These are phyloP conservation scores for Mucor circinelloides DNA, from an alignment of 371 early-diverging fungal species.

Conservation along the genomic window DNA sequence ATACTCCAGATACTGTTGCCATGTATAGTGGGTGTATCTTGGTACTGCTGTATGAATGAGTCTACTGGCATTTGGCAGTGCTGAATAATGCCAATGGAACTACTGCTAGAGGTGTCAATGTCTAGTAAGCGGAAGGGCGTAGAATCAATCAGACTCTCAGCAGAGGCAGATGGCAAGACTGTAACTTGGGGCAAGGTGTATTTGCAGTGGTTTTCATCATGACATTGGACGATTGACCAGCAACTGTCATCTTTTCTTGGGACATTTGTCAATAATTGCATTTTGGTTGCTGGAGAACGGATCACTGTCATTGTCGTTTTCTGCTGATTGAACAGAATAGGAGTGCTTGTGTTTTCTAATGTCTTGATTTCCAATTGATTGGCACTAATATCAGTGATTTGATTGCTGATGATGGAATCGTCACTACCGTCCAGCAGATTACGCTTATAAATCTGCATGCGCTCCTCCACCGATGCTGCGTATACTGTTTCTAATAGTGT, in stretches of 20 bases:
- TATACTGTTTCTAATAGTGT: slow-evolving; percentile 62
- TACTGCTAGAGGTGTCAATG: slow-evolving; percentile 27
- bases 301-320: neutral
- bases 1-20: slow-evolving; percentile 4
- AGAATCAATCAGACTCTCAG: neutral
- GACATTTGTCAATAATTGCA: slow-evolving; percentile 13
- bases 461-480: slow-evolving; percentile 23
- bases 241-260: slow-evolving; percentile 1
- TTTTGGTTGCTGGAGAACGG: neutral
- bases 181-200: neutral
- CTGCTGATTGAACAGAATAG: neutral
- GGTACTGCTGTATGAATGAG: neutral
- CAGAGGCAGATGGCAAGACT: slow-evolving; percentile 12
- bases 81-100: slow-evolving; percentile 39
- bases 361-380: neutral
- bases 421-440: slow-evolving; percentile 8
- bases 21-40: neutral
- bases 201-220: neutral
- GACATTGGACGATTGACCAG: slow-evolving; percentile 4
- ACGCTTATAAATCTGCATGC: slow-evolving; percentile 19
- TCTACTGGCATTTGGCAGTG: neutral
- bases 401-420: neutral
- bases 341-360: neutral
- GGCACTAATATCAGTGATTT: neutral
- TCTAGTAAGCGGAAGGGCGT: slow-evolving; percentile 7